phyloP scores from a whole-genome alignment of 345 rosid species.

The Populus davidiana region DNA sequence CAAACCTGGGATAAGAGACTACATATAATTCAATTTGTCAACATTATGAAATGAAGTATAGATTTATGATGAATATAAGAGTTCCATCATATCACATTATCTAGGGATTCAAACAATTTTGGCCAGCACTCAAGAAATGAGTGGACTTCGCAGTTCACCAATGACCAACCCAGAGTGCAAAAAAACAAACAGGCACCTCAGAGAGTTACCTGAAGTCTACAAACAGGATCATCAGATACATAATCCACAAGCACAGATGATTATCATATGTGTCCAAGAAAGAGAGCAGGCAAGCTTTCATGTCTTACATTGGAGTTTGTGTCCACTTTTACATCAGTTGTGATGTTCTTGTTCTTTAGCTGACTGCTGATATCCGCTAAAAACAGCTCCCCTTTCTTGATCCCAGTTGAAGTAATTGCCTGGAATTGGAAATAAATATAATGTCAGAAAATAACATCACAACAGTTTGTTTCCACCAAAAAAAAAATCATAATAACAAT shows the following conservation, averaged over 20 bases:
- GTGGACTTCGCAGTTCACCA: background rate
- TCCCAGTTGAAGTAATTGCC: constrained; percentile 34
- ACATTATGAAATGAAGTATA: background rate
- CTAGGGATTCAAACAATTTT: background rate
- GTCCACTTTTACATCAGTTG: constrained; percentile 37
- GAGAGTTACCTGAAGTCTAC: background rate
- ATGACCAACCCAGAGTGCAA: no score
- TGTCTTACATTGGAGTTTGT: constrained; percentile 57
- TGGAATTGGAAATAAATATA: constrained; percentile 2
- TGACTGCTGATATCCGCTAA: constrained; percentile 33
- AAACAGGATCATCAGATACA: background rate
- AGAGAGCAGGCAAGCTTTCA: background rate
- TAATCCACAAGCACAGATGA: background rate
- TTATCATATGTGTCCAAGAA: background rate
- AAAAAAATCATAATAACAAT: background rate
- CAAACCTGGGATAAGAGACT: background rate
- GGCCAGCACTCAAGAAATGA: background rate
- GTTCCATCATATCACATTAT: background rate
- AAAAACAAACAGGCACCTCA: no score
- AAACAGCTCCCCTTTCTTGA: constrained; percentile 30
- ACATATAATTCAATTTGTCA: background rate
- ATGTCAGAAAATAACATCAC: background rate
- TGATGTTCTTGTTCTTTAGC: constrained; percentile 36
- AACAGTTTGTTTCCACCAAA: background rate
- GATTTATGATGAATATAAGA: background rate